A percentile compares a stretch with the other conserved stretches of the same genome.
Conservation (phyloP, 2,329 filamentous ascomycete species). For the Aspergillus glaucus region DNA sequence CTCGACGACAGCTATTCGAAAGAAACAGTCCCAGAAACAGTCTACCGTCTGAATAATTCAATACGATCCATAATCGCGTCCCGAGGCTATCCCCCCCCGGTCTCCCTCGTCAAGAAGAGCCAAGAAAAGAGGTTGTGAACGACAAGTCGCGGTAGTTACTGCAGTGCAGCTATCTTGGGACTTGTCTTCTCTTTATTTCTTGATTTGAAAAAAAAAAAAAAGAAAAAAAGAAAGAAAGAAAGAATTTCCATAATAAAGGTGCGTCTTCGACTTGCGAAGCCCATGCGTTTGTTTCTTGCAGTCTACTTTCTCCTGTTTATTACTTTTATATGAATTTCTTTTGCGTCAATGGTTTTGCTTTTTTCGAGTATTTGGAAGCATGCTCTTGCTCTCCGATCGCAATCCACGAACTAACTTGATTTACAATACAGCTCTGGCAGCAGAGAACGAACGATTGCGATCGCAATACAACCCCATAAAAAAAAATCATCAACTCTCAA, state of each 20-base stretch:
- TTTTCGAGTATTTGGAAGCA: constrained; percentile 7
- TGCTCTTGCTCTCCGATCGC: constrained; percentile 8
- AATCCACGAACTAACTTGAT: constrained; percentile 11
- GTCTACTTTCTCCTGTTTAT: not conserved
- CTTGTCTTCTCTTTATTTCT: constrained; percentile 9
- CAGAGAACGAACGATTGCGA: constrained; percentile 5
- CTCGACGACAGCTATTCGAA: not conserved
- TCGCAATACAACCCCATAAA: constrained; percentile 3
- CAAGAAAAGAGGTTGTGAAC: too few species aligned
- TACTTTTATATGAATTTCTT: not conserved
- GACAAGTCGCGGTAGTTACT: constrained; percentile 8
- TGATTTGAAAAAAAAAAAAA: constrained; percentile 5
- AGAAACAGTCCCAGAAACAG: not conserved
- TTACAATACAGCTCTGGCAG: not conserved
- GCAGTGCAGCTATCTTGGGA: constrained; percentile 24
- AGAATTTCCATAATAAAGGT: constrained; percentile 1
- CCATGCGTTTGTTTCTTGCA: not conserved
- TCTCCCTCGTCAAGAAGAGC: too few species aligned
- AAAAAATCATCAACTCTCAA: constrained; percentile 2
- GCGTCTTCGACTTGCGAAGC: too few species aligned
- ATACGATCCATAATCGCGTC: not conserved
- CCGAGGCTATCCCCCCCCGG: not conserved
- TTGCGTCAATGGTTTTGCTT: constrained; percentile 8
- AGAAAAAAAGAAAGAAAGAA: not conserved
- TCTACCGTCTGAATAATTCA: not conserved